Conservation (phyloP, 371 early-diverging fungal genomes). For the Funneliformis caledonium region DNA sequence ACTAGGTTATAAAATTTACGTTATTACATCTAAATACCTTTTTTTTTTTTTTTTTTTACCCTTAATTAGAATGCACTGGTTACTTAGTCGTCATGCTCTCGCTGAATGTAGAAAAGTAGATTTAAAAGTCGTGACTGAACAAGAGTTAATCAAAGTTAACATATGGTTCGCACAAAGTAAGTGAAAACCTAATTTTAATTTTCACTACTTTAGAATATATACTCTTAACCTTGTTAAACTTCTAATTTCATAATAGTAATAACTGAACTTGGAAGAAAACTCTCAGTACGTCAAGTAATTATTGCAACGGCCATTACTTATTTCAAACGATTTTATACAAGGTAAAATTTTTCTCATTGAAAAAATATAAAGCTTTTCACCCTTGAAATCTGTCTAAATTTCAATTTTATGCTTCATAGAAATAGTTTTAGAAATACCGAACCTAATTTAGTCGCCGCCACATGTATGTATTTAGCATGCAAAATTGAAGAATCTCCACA, state of each 20-base stretch:
- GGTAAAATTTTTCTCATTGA: constrained; percentile 54
- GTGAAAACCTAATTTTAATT: constrained; percentile 14
- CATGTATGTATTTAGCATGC: constrained; percentile 86
- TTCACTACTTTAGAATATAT: background rate
- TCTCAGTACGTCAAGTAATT: constrained; percentile 80
- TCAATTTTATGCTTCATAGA: constrained; percentile 45
- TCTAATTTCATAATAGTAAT: constrained; percentile 60
- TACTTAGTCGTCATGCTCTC: constrained; percentile 61
- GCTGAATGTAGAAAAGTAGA: constrained; percentile 62
- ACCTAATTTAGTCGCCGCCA: constrained; percentile 75
- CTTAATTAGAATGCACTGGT: constrained; percentile 65
- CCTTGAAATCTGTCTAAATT: background rate
- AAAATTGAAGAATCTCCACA: constrained; percentile 90
- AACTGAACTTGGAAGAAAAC: constrained; percentile 72
- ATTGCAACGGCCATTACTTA: constrained; percentile 86
- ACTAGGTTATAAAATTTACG: background rate
- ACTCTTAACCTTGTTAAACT: background rate
- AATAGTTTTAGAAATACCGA: constrained; percentile 75
- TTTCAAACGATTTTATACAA: constrained; percentile 88
- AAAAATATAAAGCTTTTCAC: background rate
- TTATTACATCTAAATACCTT: no score
- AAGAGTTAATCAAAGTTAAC: constrained; percentile 65
- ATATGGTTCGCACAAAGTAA: constrained; percentile 73
- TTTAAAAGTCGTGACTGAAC: constrained; percentile 58
- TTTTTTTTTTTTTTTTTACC: background rate